These are phyloP conservation scores for Trichophyton verrucosum DNA, from an alignment of 2,329 filamentous ascomycete species.

Conservation along the genomic window DNA sequence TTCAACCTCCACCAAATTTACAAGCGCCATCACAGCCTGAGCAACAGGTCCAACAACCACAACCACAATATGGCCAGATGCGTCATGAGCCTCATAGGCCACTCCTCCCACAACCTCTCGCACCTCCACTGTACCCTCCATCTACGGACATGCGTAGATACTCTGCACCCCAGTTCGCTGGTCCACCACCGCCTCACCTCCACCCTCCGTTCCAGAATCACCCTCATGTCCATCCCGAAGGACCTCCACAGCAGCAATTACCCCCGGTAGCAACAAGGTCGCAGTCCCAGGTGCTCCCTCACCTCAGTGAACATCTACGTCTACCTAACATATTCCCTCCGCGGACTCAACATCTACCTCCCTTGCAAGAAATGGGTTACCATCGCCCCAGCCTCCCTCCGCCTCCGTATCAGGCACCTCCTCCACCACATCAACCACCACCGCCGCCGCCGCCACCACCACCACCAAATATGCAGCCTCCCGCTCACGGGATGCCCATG, in stretches of 20 bases:
- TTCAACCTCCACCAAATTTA: neutral
- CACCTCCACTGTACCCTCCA: constrained; percentile 22
- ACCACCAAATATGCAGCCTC: neutral
- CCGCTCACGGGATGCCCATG: neutral
- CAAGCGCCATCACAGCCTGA: neutral
- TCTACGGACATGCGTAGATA: constrained; percentile 15
- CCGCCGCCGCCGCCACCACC: neutral
- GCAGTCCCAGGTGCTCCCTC: constrained; percentile 16
- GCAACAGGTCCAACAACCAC: constrained; percentile 25
- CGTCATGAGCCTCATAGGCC: constrained; percentile 16
- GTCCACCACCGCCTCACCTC: neutral
- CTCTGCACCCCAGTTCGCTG: neutral
- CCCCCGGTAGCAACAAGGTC: constrained; percentile 21
- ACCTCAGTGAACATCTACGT: constrained; percentile 22
- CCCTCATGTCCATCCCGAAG: neutral
- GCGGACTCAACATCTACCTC: constrained; percentile 27
- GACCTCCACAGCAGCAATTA: constrained; percentile 16
- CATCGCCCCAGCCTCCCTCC: constrained; percentile 19
- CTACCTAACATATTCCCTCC: constrained; percentile 28
- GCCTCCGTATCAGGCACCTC: constrained; percentile 7
- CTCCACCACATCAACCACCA: no score
- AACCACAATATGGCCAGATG: constrained; percentile 13
- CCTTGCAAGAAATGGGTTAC: constrained; percentile 29
- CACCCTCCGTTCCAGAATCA: neutral
- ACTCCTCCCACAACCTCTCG: constrained; percentile 22